A percentile compares a stretch with the other conserved stretches of the same genome.
Conservation (phyloP, 805 yeast genomes). For the Wickerhamomyces sydowiorum region DNA sequence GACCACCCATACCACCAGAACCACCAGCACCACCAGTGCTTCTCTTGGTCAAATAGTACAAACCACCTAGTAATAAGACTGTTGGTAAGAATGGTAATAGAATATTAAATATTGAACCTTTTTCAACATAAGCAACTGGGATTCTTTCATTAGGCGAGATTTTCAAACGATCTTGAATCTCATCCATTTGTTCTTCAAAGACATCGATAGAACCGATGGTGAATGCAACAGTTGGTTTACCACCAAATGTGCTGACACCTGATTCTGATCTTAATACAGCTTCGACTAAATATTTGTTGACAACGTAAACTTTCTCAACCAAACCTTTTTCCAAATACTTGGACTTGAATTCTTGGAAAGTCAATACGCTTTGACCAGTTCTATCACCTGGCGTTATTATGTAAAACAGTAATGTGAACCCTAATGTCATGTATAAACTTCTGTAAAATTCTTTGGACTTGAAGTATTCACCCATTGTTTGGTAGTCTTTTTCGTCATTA, state of each 20-base stretch:
- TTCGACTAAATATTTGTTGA: constrained; percentile 71
- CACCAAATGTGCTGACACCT: constrained; percentile 45
- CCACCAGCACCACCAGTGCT: constrained; percentile 41
- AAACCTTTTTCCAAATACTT: constrained; percentile 69
- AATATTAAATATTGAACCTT: constrained; percentile 59
- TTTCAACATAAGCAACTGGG: constrained; percentile 76
- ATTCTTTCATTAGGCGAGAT: constrained; percentile 59
- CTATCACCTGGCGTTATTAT: constrained; percentile 25
- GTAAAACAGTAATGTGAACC: constrained; percentile 31
- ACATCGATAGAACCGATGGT: constrained; percentile 84
- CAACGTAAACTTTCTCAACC: constrained; percentile 68
- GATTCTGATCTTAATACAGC: constrained; percentile 55
- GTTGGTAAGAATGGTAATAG: constrained; percentile 85
- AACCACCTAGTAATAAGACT: constrained; percentile 77
- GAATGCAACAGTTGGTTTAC: constrained; percentile 44
- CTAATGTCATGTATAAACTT: constrained; percentile 32
- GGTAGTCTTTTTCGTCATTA: constrained; percentile 17
- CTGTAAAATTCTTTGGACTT: constrained; percentile 37
- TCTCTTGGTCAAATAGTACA: constrained; percentile 73
- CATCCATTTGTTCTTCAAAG: constrained; percentile 75
- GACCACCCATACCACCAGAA: constrained; percentile 53
- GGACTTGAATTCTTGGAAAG: constrained; percentile 89
- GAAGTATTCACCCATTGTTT: constrained; percentile 29
- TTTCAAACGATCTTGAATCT: constrained; percentile 65
- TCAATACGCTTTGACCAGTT: constrained; percentile 28